phyloP scores from a whole-genome alignment of 495 filamentous ascomycete species.

The Entonaema liquescens region DNA sequence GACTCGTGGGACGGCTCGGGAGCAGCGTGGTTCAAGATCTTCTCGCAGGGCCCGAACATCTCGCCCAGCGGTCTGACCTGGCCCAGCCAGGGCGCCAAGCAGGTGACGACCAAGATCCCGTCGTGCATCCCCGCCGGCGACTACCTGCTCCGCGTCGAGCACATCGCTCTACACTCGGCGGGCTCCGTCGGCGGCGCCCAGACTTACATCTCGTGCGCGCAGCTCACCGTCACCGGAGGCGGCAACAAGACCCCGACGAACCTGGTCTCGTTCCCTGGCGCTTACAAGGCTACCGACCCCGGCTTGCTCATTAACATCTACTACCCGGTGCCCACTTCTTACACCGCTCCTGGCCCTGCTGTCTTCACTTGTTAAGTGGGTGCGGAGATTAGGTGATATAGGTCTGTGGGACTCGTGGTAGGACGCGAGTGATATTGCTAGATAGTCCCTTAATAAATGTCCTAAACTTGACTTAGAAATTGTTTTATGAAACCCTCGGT shows the following conservation, averaged over 20 bases:
- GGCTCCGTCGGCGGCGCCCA: conserved; percentile 56
- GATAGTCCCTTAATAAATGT: neutral
- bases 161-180: conserved; percentile 63
- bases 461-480: too few relatives aligned
- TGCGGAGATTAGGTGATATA: neutral
- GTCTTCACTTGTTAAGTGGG: conserved; percentile 52
- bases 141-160: conserved; percentile 68
- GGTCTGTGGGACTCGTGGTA: neutral
- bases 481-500: too few relatives aligned
- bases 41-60: conserved; percentile 52
- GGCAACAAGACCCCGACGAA: conserved; percentile 44
- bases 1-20: conserved; percentile 57
- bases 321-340: conserved; percentile 49
- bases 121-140: conserved; percentile 58
- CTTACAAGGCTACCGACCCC: conserved; percentile 47
- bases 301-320: conserved; percentile 52
- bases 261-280: conserved; percentile 48
- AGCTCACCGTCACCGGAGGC: conserved; percentile 47
- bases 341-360: conserved; percentile 55
- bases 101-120: conserved; percentile 58
- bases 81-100: conserved; percentile 47
- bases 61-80: conserved; percentile 47
- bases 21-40: conserved; percentile 60
- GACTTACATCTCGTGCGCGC: conserved; percentile 55
- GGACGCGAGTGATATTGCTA: neutral